Evolutionary conservation across 495 filamentous ascomycete species (phyloP), one percentile per base, ranked within the genome.

Genomic region (Staphylotrichum tortipilum): DNA sequence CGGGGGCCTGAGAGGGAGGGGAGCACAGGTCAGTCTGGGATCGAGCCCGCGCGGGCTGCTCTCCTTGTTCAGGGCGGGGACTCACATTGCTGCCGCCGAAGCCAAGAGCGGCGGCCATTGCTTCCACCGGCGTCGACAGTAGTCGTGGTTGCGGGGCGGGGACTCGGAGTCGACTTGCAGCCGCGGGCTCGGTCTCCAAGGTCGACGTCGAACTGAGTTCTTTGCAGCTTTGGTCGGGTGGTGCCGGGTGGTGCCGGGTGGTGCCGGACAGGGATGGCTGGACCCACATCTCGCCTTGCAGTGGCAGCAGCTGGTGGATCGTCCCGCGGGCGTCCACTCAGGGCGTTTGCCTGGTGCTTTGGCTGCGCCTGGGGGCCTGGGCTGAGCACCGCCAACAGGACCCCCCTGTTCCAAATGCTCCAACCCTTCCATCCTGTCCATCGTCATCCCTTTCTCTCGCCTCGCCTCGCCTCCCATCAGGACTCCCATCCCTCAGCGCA

Each of bases 81-180:
- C 58, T 55, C 56, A 61, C 58, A 42, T 47, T 49, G 47, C 50
- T 52, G 49, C 43, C 49, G 50, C 36, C 49, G 5, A 51, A 35
- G 40, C 45, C 39, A 31, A 48, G 31, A 41, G 54, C 47, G 26
- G 24, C 44, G 45, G 57, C 46, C 57, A 60, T 60, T 46, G 35
- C n/a, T 39, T 36, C 45, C 24, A 4, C 41, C 24, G 31, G 12
- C 34, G 49, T 45, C 24, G 21, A 24, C 17, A 44, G 19, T 19
- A 26, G 18, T 23, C n/a, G 31, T 11, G 35, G 41, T 40, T 17
- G 18, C 12, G 15, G 21, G 26, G 15, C 8, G 24, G 11, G 8
- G n/a, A n/a, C n/a, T n/a, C 6, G 18, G 14, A 15, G 30, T 10
- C 4, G 15, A 5, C 7, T 10, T 24, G 30, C 4, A 14, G n/a